Base-by-base conservation (phyloP, 164 flowering plant genomes). In the Magnolia kwangsiensis region DNA sequence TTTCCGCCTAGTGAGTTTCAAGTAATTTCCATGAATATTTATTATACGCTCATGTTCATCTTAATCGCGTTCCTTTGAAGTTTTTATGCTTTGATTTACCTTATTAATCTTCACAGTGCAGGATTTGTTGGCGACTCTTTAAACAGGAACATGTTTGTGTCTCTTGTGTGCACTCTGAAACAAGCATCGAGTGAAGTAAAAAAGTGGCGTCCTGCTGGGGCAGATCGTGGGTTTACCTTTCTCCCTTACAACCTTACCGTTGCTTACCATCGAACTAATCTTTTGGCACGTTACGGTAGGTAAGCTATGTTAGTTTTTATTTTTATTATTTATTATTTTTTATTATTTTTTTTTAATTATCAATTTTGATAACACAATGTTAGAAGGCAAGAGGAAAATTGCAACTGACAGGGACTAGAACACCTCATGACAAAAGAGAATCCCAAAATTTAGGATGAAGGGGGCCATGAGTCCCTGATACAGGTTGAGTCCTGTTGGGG, bases 111-210 rank as follows among this genome's bases (percentile, higher is more conserved):
- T 82, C 23, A 75, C 85, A 86, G 89, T 89, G 97, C 99, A 96
- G 98, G 99, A 49, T 96, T 96, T 85, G 86, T 96, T 77, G 99
- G 99, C 24, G 99, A 96, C 81, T 96, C 99, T 45, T 83, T 96
- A 70, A 96, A 96, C 72, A 87, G 99, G 81, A 96, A 96, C 63
- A 96, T 96, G 99, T 96, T 96, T 84, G 96, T 90, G 61, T 92
- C 99, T 55, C 91, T 96, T 20, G 92, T 92, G 50, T 96, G 99
- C 78, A 82, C 93, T 51, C 78, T 96, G 70, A 91, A 82, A 78
- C 79, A 75, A 51, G 97, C 76, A 1, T 86, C 95, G 0, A 80
- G 76, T 69, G 92, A 92, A 37, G 91, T 94, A 50, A 92, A 88
- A 69, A 96, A 96, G 83, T 96, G 98, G 99, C 89, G 98, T 18